Base-by-base conservation (phyloP, 2,329 filamentous ascomycete genomes). In the Hymenoscyphus repandus region DNA sequence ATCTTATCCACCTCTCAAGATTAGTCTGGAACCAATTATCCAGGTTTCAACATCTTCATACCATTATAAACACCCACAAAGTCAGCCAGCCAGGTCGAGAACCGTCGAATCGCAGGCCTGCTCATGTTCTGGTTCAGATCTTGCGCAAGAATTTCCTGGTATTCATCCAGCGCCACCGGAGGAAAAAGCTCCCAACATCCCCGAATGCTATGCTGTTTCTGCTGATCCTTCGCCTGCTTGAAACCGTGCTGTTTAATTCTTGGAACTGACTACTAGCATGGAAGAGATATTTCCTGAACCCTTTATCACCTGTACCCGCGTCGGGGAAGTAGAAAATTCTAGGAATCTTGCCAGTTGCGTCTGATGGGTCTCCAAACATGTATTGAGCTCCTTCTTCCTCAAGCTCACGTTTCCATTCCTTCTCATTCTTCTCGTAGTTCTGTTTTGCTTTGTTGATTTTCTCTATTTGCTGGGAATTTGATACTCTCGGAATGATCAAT, bases 261-360 rank as follows among this genome's bases (percentile, higher is more conserved):
- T 11, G 38, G 18, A 18, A 17, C n/a, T 20, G 18, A 3, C 13
- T 11, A 5, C n/a, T 11, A 17, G n/a, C 38, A 9, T 20, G 10
- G 13, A 11, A 39, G 5, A n/a, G 17, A 39, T 40, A 17, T 32
- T 38, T 11, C 20, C 11, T 27, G 15, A 47, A 30, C 6, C 10
- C 31, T 7, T 38, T 22, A 27, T 47, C 45, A 12, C 12, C n/a
- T 11, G 38, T 40, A 20, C 5, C 18, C 17, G n/a, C n/a, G 15
- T 20, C n/a, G 10, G 46, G 46, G 13, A 48, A 39, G 27, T 48
- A 48, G 6, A 42, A 48, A 18, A 48, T 22, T 9, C 46, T 36
- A 13, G 37, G 46, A 1, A 9, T 5, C 11, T 42, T n/a, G 6
- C 11, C 15, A n/a, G 7, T 17, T 15, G 13, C 12, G n/a, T n/a